Conservation (phyloP, 164 flowering plant genomes). For the Magnolia changhungtana region DNA sequence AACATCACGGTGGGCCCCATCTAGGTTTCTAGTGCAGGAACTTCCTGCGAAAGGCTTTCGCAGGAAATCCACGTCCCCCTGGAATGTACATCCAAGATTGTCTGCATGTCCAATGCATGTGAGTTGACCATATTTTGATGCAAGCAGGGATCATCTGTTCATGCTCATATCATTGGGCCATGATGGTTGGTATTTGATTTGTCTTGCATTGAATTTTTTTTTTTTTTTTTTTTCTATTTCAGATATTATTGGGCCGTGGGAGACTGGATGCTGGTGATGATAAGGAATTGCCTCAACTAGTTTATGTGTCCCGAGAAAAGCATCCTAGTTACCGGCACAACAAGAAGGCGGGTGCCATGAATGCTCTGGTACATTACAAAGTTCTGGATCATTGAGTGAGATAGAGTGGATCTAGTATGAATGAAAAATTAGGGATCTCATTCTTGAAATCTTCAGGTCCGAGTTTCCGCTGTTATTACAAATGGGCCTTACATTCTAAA, state of each 20-base stretch:
- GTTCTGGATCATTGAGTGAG: slow-evolving; percentile 5
- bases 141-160: neutral
- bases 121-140: neutral
- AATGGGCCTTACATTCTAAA: slow-evolving; percentile 21
- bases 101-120: neutral
- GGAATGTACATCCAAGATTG: too few relatives aligned
- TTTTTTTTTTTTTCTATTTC: neutral
- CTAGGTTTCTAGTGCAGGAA: too few relatives aligned
- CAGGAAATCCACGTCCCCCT: too few relatives aligned
- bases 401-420: slow-evolving; percentile 2
- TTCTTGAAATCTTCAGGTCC: slow-evolving; percentile 13
- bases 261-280: slow-evolving; percentile 5
- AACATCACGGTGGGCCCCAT: too few relatives aligned
- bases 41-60: too few relatives aligned
- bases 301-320: slow-evolving; percentile 17
- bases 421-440: slow-evolving; percentile 3
- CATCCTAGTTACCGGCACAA: slow-evolving; percentile 18
- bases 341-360: slow-evolving; percentile 24
- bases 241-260: slow-evolving; percentile 13
- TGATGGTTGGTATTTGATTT: neutral
- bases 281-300: slow-evolving; percentile 15
- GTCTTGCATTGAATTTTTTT: too few relatives aligned
- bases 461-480: slow-evolving; percentile 22
- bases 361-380: slow-evolving; percentile 21
- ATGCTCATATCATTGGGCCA: neutral